Conservation (phyloP, 768 basidiomycete species). For the Dentipellis sp. region DNA sequence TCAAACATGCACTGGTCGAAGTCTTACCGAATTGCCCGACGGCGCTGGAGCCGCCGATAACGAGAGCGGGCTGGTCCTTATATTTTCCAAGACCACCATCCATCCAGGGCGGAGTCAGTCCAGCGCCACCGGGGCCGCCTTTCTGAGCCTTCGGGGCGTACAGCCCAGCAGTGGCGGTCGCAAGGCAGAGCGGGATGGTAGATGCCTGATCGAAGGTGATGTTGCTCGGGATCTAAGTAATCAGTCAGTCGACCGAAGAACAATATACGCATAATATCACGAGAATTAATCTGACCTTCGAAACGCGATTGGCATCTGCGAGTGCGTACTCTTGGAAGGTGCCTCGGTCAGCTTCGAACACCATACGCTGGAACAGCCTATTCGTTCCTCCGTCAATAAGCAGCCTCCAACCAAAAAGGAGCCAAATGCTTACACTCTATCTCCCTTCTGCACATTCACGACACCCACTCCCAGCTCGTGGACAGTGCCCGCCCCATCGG, state of each 20-base stretch:
- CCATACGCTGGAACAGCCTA: constrained; percentile 8
- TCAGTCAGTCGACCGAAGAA: too few species aligned
- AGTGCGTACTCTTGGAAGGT: constrained; percentile 16
- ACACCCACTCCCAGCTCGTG: constrained; percentile 20
- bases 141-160: constrained; percentile 24
- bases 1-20: background rate
- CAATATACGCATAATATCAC: too few species aligned
- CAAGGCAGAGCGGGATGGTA: constrained; percentile 39
- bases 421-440: constrained; percentile 16
- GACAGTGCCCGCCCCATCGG: constrained; percentile 18
- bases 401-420: too few species aligned
- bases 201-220: constrained; percentile 39
- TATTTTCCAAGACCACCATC: constrained; percentile 30
- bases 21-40: constrained; percentile 40
- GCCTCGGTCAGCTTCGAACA: background rate
- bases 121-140: constrained; percentile 21
- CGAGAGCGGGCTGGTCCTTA: constrained; percentile 32
- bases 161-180: constrained; percentile 39
- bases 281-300: constrained; percentile 5
- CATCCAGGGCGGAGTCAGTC: constrained; percentile 30
- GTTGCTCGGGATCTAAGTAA: constrained; percentile 33
- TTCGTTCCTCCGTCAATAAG: background rate
- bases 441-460: constrained; percentile 15
- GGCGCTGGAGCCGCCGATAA: constrained; percentile 41
- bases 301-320: constrained; percentile 11